Evolutionary conservation across 371 early-diverging fungal species (phyloP).

Genomic region (Smittium culicis): DNA sequence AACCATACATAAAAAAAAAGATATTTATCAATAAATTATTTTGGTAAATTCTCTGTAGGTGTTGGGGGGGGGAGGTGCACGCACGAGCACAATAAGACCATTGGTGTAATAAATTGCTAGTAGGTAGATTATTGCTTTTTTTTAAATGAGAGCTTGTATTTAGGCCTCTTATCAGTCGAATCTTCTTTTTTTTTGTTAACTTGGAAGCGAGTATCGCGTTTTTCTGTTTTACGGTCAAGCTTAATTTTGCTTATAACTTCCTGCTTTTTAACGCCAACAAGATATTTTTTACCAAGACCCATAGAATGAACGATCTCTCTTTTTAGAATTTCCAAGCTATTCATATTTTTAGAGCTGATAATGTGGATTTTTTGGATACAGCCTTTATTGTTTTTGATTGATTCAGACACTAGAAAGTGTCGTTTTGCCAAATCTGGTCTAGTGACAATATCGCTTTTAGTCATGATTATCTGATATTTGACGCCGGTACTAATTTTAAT

Average conservation of each 20-base stretch:
- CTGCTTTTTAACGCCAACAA: conserved; percentile 21
- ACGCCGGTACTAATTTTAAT: conserved; percentile 23
- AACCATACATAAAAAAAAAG: no score
- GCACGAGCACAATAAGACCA: no score
- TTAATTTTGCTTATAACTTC: conserved; percentile 24
- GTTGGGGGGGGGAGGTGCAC: no score
- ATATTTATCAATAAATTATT: no score
- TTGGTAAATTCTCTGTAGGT: no score
- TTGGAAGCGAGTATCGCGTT: no score
- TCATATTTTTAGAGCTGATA: conserved; percentile 22
- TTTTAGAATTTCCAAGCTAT: conserved; percentile 29
- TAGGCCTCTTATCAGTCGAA: no score
- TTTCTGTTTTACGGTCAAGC: conserved; percentile 12
- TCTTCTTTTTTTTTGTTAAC: no score
- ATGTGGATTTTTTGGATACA: conserved; percentile 18
- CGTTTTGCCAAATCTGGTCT: conserved; percentile 48
- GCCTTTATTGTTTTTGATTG: not conserved
- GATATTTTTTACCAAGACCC: conserved; percentile 28
- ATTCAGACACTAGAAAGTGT: conserved; percentile 20
- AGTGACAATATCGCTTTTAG: conserved; percentile 59
- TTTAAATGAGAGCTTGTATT: no score
- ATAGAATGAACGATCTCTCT: conserved; percentile 32
- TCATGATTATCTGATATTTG: conserved; percentile 62
- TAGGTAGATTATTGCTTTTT: no score
- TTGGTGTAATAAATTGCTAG: no score